A percentile compares a stretch with the other conserved stretches of the same genome.
Conservation (phyloP, 2,329 filamentous ascomycete genomes). For the Allantophomopsis lycopodina region DNA sequence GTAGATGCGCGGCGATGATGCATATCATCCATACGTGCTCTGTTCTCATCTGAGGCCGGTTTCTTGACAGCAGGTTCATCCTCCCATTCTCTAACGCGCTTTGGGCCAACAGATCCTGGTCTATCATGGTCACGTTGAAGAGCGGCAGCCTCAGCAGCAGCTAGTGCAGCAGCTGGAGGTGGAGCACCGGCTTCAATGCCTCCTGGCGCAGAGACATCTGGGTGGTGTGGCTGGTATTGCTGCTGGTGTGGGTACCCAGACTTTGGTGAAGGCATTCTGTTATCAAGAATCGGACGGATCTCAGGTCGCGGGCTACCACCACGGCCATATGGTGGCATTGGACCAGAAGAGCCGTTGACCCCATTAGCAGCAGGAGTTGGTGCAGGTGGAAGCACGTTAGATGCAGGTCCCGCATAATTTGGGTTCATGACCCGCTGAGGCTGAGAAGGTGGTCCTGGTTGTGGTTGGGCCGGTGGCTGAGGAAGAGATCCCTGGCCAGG, state of each 20-base stretch:
- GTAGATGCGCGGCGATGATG: slow-evolving; percentile 68
- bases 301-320: slow-evolving; percentile 74
- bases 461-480: slow-evolving; percentile 33
- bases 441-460: slow-evolving; percentile 28
- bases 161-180: slow-evolving; percentile 47
- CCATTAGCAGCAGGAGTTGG: slow-evolving; percentile 19
- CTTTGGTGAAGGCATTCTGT: slow-evolving; percentile 81
- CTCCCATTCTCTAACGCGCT: slow-evolving; percentile 88
- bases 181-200: slow-evolving; percentile 46
- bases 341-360: slow-evolving; percentile 15
- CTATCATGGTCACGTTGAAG: slow-evolving; percentile 55
- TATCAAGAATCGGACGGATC: slow-evolving; percentile 69
- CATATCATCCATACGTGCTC: slow-evolving; percentile 75
- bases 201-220: slow-evolving; percentile 30
- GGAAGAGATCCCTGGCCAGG: slow-evolving; percentile 26
- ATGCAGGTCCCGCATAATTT: slow-evolving; percentile 37
- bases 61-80: slow-evolving; percentile 65
- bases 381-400: slow-evolving; percentile 26
- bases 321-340: slow-evolving; percentile 58
- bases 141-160: slow-evolving; percentile 53
- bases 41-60: slow-evolving; percentile 74
- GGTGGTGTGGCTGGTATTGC: slow-evolving; percentile 51
- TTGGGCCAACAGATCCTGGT: slow-evolving; percentile 67
- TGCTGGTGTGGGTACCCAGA: slow-evolving; percentile 72
- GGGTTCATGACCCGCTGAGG: slow-evolving; percentile 44